These are phyloP conservation scores for Hordeum pubiflorum DNA, from an alignment of 202 grass and related monocot species.

Conservation along the genomic window DNA sequence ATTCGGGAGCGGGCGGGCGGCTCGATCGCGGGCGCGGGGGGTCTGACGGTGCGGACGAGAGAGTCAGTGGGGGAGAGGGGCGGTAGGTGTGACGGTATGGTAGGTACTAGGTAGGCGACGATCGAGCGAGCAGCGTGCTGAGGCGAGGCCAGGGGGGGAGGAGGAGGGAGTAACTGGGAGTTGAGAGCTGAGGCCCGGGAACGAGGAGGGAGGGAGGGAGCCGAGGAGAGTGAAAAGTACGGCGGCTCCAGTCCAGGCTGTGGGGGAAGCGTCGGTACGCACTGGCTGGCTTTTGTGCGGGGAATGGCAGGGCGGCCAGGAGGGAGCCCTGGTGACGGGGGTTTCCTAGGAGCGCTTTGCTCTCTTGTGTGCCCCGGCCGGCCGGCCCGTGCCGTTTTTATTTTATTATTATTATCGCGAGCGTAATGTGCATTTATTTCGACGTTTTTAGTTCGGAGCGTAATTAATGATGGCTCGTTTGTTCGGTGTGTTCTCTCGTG, in stretches of 20 bases:
- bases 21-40: not conserved
- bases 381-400: not conserved
- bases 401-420: not conserved
- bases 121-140: not conserved
- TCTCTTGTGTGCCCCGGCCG: not conserved
- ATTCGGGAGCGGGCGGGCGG: not conserved
- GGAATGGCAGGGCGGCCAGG: slow-evolving; percentile 9
- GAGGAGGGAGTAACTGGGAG: not conserved
- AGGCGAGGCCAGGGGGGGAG: not conserved
- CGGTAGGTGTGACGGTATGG: slow-evolving; percentile 21
- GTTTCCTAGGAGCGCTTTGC: not conserved
- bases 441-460: not conserved
- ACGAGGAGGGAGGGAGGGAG: not conserved
- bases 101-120: not conserved
- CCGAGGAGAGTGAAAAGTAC: slow-evolving; percentile 28
- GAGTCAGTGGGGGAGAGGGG: not conserved
- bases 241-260: slow-evolving; percentile 27
- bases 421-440: not conserved
- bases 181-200: not conserved
- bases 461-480: not conserved
- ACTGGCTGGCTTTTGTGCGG: not conserved
- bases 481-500: not conserved
- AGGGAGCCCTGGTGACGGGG: slow-evolving; percentile 2
- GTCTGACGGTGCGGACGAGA: not conserved
- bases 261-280: slow-evolving; percentile 39